Conservation (phyloP, 23 red algal genomes). For the Gracilaria domingensis region DNA sequence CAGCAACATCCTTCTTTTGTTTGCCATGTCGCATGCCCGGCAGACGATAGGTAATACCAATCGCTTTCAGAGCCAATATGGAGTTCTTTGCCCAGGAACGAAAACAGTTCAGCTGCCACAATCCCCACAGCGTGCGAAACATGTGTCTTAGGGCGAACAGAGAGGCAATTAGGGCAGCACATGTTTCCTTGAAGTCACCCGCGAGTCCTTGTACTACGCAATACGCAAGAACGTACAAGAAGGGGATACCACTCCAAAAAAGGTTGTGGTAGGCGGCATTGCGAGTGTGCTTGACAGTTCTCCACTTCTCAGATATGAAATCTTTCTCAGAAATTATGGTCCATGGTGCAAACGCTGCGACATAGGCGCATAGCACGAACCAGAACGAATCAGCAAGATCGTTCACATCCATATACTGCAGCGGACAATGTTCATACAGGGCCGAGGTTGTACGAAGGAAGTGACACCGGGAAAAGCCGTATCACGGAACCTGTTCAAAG, state of each 20-base stretch:
- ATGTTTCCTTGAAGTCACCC: slow-evolving; percentile 49
- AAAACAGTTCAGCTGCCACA: slow-evolving; percentile 56
- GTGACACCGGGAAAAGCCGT: too few species aligned
- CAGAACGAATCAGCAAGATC: slow-evolving; percentile 5
- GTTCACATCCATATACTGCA: not conserved
- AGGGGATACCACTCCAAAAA: slow-evolving; percentile 27
- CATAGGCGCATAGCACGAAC: slow-evolving; percentile 43
- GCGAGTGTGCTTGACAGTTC: slow-evolving; percentile 46
- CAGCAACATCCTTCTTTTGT: not conserved
- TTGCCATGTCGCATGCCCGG: not conserved
- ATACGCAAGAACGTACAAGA: slow-evolving; percentile 32
- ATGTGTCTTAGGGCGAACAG: slow-evolving; percentile 43
- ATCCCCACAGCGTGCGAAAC: slow-evolving; percentile 47
- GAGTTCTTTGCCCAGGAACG: slow-evolving; percentile 45
- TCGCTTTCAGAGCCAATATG: slow-evolving; percentile 34
- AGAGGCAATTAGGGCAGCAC: slow-evolving; percentile 38
- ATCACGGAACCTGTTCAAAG: too few species aligned
- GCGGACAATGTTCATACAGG: not conserved
- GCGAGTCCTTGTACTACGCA: slow-evolving; percentile 32
- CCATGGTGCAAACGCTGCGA: slow-evolving; percentile 47
- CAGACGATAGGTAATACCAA: slow-evolving; percentile 25
- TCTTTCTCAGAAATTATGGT: slow-evolving; percentile 45
- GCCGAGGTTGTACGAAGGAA: not conserved
- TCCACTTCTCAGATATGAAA: slow-evolving; percentile 59
- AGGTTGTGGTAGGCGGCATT: slow-evolving; percentile 27